Conservation (phyloP, 2,329 filamentous ascomycete species). For the Aspergillus sp. region DNA sequence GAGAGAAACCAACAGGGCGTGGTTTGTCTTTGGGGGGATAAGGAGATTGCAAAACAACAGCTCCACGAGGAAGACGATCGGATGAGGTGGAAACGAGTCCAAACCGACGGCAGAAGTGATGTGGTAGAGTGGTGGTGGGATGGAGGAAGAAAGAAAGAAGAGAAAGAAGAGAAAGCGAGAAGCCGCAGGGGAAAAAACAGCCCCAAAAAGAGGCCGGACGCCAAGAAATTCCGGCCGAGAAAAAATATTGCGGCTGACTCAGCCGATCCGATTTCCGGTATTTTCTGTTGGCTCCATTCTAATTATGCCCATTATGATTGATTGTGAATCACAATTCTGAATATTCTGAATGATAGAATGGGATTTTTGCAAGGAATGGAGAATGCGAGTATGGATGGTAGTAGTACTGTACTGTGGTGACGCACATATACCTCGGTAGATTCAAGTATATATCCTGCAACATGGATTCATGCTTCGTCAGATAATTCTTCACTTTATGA, state of each 20-base stretch:
- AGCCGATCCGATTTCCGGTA: not conserved
- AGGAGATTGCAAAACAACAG: not conserved
- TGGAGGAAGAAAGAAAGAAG: not conserved
- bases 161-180: constrained; percentile 11
- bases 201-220: constrained; percentile 20
- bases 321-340: no score
- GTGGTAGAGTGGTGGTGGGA: constrained; percentile 7
- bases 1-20: constrained; percentile 29
- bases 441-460: no score
- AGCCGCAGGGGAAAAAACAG: constrained; percentile 9
- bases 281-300: no score
- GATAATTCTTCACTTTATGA: no score
- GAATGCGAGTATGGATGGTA: no score
- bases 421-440: no score
- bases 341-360: no score
- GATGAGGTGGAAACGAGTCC: constrained; percentile 1
- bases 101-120: not conserved
- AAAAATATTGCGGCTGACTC: constrained; percentile 6
- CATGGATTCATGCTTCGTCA: no score
- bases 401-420: no score
- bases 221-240: constrained; percentile 15
- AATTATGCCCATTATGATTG: no score
- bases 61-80: not conserved
- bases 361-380: no score
- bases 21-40: constrained; percentile 22